These are phyloP conservation scores for Trypethelium eluteriae DNA, from an alignment of 495 filamentous ascomycete genomes.

Conservation along the genomic window DNA sequence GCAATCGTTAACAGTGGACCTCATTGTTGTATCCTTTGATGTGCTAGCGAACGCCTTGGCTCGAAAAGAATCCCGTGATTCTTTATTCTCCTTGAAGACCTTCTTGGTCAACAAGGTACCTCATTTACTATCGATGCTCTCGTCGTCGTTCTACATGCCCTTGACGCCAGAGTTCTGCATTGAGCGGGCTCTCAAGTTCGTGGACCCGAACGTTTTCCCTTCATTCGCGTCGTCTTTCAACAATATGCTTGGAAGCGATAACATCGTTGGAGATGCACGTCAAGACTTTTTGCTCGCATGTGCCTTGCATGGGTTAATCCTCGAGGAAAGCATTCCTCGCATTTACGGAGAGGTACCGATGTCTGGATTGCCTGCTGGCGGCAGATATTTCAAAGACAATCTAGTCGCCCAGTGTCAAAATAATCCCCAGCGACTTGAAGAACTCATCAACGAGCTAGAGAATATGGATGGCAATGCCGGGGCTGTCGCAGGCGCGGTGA, in stretches of 20 bases:
- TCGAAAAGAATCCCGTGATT: slow-evolving; percentile 62
- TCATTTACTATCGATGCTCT: background rate
- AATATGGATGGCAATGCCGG: slow-evolving; percentile 93
- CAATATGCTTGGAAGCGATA: slow-evolving; percentile 58
- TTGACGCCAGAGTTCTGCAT: slow-evolving; percentile 71
- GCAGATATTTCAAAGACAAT: slow-evolving; percentile 66
- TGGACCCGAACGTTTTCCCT: slow-evolving; percentile 73
- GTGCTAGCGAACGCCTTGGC: slow-evolving; percentile 79
- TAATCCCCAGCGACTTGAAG: slow-evolving; percentile 63
- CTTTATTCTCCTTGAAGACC: slow-evolving; percentile 72
- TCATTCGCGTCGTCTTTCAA: slow-evolving; percentile 75
- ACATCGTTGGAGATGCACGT: slow-evolving; percentile 70
- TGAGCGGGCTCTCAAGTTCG: slow-evolving; percentile 63
- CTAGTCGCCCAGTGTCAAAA: slow-evolving; percentile 65
- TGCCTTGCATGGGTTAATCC: slow-evolving; percentile 73
- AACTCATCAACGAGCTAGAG: slow-evolving; percentile 71
- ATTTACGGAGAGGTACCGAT: slow-evolving; percentile 82
- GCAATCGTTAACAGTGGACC: slow-evolving; percentile 64
- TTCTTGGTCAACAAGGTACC: slow-evolving; percentile 78
- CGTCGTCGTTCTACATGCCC: slow-evolving; percentile 45
- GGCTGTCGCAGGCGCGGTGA: slow-evolving; percentile 73
- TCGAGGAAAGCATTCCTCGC: slow-evolving; percentile 66
- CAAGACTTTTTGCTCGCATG: slow-evolving; percentile 92
- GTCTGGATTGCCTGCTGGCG: slow-evolving; percentile 65
- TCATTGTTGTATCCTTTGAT: slow-evolving; percentile 84